Base-by-base conservation (phyloP, 495 filamentous ascomycete species). In the Usnea hakonensis region DNA sequence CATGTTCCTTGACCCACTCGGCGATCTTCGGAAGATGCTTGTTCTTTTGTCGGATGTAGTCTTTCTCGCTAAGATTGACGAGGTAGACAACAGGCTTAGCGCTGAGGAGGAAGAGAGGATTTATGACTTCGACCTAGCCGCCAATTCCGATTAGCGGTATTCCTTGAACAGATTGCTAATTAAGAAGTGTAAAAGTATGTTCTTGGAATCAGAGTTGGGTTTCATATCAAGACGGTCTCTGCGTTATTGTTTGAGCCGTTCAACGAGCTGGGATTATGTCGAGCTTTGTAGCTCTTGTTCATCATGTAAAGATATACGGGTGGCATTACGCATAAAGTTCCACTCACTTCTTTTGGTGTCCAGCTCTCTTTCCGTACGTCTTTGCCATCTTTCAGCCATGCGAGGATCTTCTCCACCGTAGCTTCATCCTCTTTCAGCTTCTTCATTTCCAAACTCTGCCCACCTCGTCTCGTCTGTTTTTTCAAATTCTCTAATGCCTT, bases 191-290 rank as follows among this genome's bases (percentile, higher is more conserved):
- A 60, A 40, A 33, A 53, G 56, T 60, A 69, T 65, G 65, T 32
- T 50, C 62, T 65, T 50, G 33, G 64, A 62, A 71, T 86, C 84
- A 82, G 81, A 74, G 62, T 74, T 71, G 77, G 77, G 78, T 73
- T 79, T 87, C 76, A 86, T 96, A 89, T 95, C 94, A 97, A 75
- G 68, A 84, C 80, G 83, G 78, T 77, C 85, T 86, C 87, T 81
- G 79, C 83, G 82, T 87, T 81, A 79, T 73, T 79, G 78, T 73
- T 73, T 80, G 82, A 85, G 87, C 79, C 84, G 84, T 86, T 97
- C 94, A 85, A 95, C 86, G 94, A 98, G 94, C 94, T 98, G 94
- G 94, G 94, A 89, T 96, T 91, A 89, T 81, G 81, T 90, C 87
- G 88, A 93, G 91, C 90, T 81, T 81, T 77, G 78, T 83, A 85